These are phyloP conservation scores for Epichloe glyceriae DNA, from an alignment of 2,329 filamentous ascomycete species.

Conservation along the genomic window DNA sequence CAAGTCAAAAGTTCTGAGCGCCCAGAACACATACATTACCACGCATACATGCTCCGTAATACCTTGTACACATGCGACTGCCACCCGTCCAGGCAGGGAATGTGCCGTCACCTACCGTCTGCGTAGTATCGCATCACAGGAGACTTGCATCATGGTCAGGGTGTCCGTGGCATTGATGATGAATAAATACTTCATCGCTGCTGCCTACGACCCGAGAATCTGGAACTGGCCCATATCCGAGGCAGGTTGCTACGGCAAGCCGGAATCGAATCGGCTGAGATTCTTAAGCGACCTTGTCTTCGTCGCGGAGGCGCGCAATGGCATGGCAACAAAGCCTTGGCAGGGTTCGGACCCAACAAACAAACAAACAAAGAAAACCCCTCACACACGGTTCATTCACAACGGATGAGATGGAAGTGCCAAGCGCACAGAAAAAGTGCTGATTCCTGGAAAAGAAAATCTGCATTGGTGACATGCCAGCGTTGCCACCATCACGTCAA, in stretches of 20 bases:
- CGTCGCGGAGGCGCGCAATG: too few species aligned
- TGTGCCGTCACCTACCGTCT: background rate
- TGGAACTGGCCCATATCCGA: background rate
- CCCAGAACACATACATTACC: background rate
- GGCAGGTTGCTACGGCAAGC: background rate
- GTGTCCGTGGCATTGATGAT: background rate
- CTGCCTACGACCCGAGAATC: conserved; percentile 2
- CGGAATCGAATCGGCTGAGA: background rate
- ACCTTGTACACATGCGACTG: background rate
- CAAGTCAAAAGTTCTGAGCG: background rate
- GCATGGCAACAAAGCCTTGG: too few species aligned
- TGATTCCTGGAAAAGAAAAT: background rate
- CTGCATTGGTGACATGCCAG: conserved; percentile 1
- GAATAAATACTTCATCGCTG: background rate
- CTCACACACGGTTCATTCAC: background rate
- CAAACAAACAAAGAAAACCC: too few species aligned
- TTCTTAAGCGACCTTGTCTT: too few species aligned
- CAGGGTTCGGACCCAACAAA: too few species aligned
- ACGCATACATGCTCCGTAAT: too few species aligned
- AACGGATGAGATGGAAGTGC: background rate
- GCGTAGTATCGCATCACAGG: background rate
- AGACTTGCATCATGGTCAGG: background rate
- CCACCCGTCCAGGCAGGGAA: background rate
- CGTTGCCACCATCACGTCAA: background rate
- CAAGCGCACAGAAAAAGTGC: background rate